Conservation (phyloP, 257 asterid species). For the Solanum medicagineum region DNA sequence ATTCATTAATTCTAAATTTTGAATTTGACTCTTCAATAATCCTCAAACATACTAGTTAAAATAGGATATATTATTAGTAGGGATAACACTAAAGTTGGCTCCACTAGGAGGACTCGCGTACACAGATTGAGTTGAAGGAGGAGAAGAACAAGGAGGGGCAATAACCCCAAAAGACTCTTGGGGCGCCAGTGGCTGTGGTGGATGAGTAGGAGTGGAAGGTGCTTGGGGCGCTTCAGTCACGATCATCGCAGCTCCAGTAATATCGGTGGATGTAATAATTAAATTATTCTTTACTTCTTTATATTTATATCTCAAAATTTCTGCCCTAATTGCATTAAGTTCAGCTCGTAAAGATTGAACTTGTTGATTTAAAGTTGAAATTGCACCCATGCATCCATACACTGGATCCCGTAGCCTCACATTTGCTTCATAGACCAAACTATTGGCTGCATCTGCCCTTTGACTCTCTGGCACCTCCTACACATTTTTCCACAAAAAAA, state of each 20-base stretch:
- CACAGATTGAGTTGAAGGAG: conserved; percentile 32
- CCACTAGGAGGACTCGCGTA: conserved; percentile 38
- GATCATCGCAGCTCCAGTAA: conserved; percentile 2
- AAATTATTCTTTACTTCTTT: conserved; percentile 57
- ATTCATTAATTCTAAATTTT: background rate
- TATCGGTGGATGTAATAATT: conserved; percentile 7
- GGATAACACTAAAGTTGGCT: conserved; percentile 31
- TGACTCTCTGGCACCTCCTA: conserved; percentile 79
- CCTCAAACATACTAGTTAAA: conserved; percentile 18
- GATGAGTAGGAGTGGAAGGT: conserved; percentile 37
- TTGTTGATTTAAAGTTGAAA: conserved; percentile 71
- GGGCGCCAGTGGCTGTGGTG: conserved; percentile 25
- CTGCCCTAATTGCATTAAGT: conserved; percentile 53
- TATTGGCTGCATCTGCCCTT: conserved; percentile 78
- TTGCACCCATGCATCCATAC: conserved; percentile 97
- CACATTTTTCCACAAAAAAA: background rate
- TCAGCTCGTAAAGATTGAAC: conserved; percentile 62
- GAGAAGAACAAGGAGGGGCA: conserved; percentile 15
- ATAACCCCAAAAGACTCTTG: conserved; percentile 5
- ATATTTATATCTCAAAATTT: conserved; percentile 61
- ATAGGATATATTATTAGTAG: conserved; percentile 47
- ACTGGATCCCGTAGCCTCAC: conserved; percentile 83
- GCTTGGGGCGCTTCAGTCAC: conserved; percentile 45
- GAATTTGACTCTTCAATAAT: background rate
- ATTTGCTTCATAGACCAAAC: conserved; percentile 85